Evolutionary conservation across 2,329 filamentous ascomycete genomes (phyloP), one percentile per base, ranked within the genome.

Genomic region (Pseudogymnoascus sp.): DNA sequence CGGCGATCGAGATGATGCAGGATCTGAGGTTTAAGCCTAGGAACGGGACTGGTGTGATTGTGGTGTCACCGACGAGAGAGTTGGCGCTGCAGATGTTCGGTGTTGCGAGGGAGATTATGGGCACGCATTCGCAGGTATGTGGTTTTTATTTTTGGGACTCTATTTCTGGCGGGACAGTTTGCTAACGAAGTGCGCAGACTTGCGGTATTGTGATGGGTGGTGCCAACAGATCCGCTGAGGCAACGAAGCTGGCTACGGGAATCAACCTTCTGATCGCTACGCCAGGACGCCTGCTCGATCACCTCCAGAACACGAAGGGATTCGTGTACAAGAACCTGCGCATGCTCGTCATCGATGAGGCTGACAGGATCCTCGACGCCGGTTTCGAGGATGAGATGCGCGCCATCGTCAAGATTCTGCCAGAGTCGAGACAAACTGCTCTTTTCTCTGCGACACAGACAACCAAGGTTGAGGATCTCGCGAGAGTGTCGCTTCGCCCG

Each of bases 311-410:
- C 74, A 97, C 95, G 0, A 88, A 89, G 64, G 87, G 88, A 19
- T 97, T 97, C 68, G 80, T 87, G 0, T 96, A 91, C 83, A 96
- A 96, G 82, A 96, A 97, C 76, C 78, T 96, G 70, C 92, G 93
- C 76, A 90, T 91, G 1, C 82, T 99, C 36, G 85, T 99, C 69
- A 97, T 97, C 69, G 95, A 99, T 71, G 95, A 99, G 78, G 95
- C 95, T 17, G 95, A 99, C 75, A 88, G 95, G 59, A 97, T 99
- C 67, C 80, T 99, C 50, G 95, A 99, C 78, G 91, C 97, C 67
- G 93, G 95, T 71, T 99, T 99, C 81, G 95, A 99, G 76, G 95
- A 97, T 73, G 95, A 99, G 78, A 96, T 99, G 90, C 84, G 91
- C 68, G 89, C 96, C 75, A 96, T 99, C 69, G 88, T 97, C 76